Evolutionary conservation across 1,139 yeast species (phyloP).

Genomic region (Lodderomyces metapsilosis): DNA sequence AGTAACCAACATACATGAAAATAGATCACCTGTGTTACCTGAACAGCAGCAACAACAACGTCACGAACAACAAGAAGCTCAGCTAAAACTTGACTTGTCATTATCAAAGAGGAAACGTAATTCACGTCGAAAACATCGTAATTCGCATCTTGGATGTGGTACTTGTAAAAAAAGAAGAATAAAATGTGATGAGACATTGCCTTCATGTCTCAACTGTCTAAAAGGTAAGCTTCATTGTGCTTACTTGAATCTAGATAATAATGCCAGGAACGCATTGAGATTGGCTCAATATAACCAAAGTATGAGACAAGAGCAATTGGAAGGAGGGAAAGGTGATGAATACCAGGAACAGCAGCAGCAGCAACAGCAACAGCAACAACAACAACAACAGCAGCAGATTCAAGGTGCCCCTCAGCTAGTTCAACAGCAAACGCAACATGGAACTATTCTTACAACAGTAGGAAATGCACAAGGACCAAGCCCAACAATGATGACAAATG

Average conservation of each 20-base stretch:
- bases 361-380: constrained; percentile 4
- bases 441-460: not conserved
- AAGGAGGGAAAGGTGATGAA: constrained; percentile 9
- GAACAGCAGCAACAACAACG: not conserved
- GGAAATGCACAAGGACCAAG: constrained; percentile 5
- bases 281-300: constrained; percentile 52
- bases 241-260: constrained; percentile 48
- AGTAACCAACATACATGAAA: not conserved
- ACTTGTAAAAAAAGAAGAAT: constrained; percentile 66
- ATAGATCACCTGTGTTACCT: not conserved
- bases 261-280: constrained; percentile 50
- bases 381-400: not conserved
- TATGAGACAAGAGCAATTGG: constrained; percentile 32
- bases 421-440: constrained; percentile 1
- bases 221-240: constrained; percentile 60
- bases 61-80: constrained; percentile 4
- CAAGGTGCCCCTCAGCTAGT: not conserved
- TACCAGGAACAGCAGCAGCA: constrained; percentile 2
- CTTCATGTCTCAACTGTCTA: constrained; percentile 58
- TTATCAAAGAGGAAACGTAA: constrained; percentile 34
- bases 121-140: constrained; percentile 59
- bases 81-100: not conserved
- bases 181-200: constrained; percentile 66
- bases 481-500: constrained; percentile 1
- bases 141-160: constrained; percentile 63